phyloP scores from a whole-genome alignment of 495 filamentous ascomycete genomes.

The Sphaerosporella brunnea region DNA sequence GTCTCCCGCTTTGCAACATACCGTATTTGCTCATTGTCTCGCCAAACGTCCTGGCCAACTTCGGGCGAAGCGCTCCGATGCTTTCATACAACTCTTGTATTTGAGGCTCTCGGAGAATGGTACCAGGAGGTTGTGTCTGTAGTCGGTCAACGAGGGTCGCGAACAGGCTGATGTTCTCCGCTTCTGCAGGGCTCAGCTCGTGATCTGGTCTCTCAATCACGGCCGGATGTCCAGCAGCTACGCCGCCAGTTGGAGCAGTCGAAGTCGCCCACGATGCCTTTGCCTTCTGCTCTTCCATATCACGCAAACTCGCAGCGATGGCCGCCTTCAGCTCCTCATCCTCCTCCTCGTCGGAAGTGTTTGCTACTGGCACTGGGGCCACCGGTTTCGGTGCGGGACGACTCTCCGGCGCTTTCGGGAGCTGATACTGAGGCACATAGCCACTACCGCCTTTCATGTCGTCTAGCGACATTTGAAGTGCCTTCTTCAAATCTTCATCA shows the following conservation, averaged over 20 bases:
- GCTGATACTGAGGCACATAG: conserved; percentile 46
- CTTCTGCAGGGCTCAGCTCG: conserved; percentile 82
- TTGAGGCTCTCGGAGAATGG: conserved; percentile 84
- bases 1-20: conserved; percentile 29
- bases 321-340: conserved; percentile 89
- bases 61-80: conserved; percentile 78
- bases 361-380: conserved; percentile 16
- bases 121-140: conserved; percentile 87
- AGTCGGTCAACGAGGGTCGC: conserved; percentile 84
- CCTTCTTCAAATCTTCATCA: conserved; percentile 85
- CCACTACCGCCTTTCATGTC: conserved; percentile 62
- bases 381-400: conserved; percentile 25
- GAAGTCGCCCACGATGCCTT: conserved; percentile 29
- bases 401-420: conserved; percentile 15
- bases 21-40: conserved; percentile 99
- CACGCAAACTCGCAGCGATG: conserved; percentile 85
- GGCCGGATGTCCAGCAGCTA: conserved; percentile 27
- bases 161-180: conserved; percentile 95
- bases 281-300: conserved; percentile 98
- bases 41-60: conserved; percentile 87
- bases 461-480: conserved; percentile 89
- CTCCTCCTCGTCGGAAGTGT: conserved; percentile 63
- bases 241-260: conserved; percentile 27
- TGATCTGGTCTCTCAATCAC: conserved; percentile 51
- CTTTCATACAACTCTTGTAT: conserved; percentile 97